Evolutionary conservation across 2,329 filamentous ascomycete species (phyloP).

Genomic region (Colletotrichum paranaense): DNA sequence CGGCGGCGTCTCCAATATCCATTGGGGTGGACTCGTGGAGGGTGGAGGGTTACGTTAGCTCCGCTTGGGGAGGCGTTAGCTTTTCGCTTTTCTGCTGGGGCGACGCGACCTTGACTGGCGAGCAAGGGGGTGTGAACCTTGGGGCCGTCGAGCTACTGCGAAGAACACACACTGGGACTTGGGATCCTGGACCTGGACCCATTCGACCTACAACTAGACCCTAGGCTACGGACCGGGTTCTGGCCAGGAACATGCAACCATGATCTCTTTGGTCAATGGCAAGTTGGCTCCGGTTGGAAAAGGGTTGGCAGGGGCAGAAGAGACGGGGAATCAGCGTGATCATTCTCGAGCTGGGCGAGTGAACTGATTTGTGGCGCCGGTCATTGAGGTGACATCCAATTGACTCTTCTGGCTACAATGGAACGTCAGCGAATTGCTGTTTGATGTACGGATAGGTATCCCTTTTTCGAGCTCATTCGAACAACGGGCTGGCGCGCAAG

Average conservation of each 20-base stretch:
- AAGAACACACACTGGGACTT: not conserved
- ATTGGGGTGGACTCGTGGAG: not conserved
- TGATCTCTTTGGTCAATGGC: not conserved
- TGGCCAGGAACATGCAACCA: constrained; percentile 30
- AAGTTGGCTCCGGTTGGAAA: not conserved
- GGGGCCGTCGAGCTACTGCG: not conserved
- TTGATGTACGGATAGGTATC: not conserved
- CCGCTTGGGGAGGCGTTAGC: not conserved
- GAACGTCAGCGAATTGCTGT: constrained; percentile 9
- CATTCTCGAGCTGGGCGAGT: not conserved
- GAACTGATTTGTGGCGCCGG: not conserved
- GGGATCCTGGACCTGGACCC: constrained; percentile 3
- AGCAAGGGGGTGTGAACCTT: not conserved
- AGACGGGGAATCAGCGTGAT: no score
- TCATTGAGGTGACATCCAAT: constrained; percentile 18
- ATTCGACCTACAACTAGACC: not conserved
- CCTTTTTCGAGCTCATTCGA: not conserved
- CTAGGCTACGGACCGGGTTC: not conserved
- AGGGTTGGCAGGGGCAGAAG: not conserved
- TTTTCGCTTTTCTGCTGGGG: constrained; percentile 1
- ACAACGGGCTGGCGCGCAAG: not conserved
- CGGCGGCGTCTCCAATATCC: not conserved
- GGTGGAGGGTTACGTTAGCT: not conserved
- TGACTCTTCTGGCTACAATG: not conserved
- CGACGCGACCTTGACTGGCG: not conserved